A percentile compares a stretch with the other conserved stretches of the same genome.
These are phyloP conservation scores for Cyclotella distinguenda DNA, from an alignment of 108 stramenopile genomes.

Conservation along the genomic window DNA sequence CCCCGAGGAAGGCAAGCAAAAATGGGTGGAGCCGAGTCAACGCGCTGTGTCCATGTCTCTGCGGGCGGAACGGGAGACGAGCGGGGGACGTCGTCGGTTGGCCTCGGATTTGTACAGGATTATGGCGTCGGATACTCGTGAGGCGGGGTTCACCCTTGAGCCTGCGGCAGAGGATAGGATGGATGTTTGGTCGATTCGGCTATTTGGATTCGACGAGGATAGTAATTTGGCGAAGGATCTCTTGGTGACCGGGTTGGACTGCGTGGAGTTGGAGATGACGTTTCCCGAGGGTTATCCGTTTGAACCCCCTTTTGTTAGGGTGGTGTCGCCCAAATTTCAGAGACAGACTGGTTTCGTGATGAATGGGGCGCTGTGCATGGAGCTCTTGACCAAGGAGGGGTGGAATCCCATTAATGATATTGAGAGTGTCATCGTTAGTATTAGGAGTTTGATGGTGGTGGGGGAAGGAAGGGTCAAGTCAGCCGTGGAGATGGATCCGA, in stretches of 20 bases:
- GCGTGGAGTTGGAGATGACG: constrained; percentile 87
- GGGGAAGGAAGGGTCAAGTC: constrained; percentile 84
- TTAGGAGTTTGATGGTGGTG: constrained; percentile 88
- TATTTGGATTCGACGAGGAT: constrained; percentile 86
- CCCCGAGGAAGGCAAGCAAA: constrained; percentile 39
- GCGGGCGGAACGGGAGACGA: constrained; percentile 78
- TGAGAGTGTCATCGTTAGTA: constrained; percentile 89
- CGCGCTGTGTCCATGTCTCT: constrained; percentile 79
- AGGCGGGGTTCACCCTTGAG: constrained; percentile 81
- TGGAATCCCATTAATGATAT: constrained; percentile 95
- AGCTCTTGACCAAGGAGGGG: constrained; percentile 89
- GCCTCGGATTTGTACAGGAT: constrained; percentile 86
- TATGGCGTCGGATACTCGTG: constrained; percentile 81
- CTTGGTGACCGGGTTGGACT: constrained; percentile 66
- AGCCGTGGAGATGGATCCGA: constrained; percentile 54
- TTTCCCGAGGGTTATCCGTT: constrained; percentile 94
- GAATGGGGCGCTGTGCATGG: constrained; percentile 93
- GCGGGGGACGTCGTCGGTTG: constrained; percentile 79
- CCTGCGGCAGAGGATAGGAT: constrained; percentile 78
- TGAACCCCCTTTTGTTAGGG: constrained; percentile 88
- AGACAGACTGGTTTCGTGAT: constrained; percentile 92
- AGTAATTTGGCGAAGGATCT: constrained; percentile 81
- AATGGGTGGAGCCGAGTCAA: constrained; percentile 77
- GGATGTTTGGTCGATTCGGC: constrained; percentile 86
- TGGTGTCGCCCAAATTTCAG: constrained; percentile 86